Evolutionary conservation across 768 basidiomycete species (phyloP).

Genomic region (Suillus ampliporus): DNA sequence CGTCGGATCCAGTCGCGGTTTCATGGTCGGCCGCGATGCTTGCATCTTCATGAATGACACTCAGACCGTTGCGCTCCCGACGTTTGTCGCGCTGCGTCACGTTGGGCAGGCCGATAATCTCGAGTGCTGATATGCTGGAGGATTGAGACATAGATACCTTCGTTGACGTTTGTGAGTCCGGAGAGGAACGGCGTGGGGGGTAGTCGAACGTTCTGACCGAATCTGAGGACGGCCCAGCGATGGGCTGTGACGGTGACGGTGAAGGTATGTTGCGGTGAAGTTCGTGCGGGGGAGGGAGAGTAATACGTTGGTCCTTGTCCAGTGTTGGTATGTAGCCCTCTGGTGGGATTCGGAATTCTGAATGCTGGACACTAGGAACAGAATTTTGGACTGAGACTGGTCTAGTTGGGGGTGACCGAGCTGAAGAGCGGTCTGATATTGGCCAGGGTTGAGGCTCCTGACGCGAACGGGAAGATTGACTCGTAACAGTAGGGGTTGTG

Average conservation of each 20-base stretch:
- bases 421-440: slow-evolving; percentile 12
- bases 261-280: slow-evolving; percentile 39
- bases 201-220: slow-evolving; percentile 26
- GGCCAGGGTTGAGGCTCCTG: slow-evolving; percentile 25
- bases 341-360: slow-evolving; percentile 43
- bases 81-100: slow-evolving; percentile 14
- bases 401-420: slow-evolving; percentile 17
- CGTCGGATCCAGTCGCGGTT: slow-evolving; percentile 25
- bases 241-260: slow-evolving; percentile 33
- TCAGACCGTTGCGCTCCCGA: slow-evolving; percentile 32
- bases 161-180: slow-evolving; percentile 35
- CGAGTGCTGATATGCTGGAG: slow-evolving; percentile 40
- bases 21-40: slow-evolving; percentile 31
- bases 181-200: slow-evolving; percentile 30
- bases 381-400: slow-evolving; percentile 30
- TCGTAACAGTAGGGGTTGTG: slow-evolving; percentile 19
- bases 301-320: slow-evolving; percentile 44
- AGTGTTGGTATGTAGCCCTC: slow-evolving; percentile 58
- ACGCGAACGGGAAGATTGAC: slow-evolving; percentile 23
- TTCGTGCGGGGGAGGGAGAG: slow-evolving; percentile 58
- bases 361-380: slow-evolving; percentile 13
- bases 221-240: slow-evolving; percentile 24
- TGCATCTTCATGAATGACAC: slow-evolving; percentile 39
- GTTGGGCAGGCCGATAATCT: slow-evolving; percentile 34
- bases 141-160: slow-evolving; percentile 29